A percentile compares a stretch with the other conserved stretches of the same genome.
Conservation (phyloP, 768 basidiomycete species). For the Lepiota brunneoincarnata region DNA sequence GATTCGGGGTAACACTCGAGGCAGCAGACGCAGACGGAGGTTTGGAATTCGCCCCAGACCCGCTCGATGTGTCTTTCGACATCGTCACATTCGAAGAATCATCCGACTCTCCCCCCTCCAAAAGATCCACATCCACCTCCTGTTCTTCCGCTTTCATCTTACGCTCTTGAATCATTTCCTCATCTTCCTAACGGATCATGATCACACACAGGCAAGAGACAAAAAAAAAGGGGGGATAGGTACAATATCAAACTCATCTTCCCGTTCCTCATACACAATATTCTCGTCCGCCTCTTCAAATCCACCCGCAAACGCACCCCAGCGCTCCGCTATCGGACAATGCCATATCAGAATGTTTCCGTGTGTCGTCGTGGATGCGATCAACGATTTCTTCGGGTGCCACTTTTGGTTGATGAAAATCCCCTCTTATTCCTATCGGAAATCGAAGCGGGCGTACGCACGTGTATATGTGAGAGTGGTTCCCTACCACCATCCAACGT, state of each 20-base stretch:
- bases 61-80: slow-evolving; percentile 76
- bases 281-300: slow-evolving; percentile 99
- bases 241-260: slow-evolving; percentile 97
- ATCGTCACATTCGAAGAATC: too few species aligned
- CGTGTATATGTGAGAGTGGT: slow-evolving; percentile 82
- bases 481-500: slow-evolving; percentile 94
- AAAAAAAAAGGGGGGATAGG: slow-evolving; percentile 23
- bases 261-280: slow-evolving; percentile 91
- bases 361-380: slow-evolving; percentile 78
- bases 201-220: slow-evolving; percentile 25
- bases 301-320: slow-evolving; percentile 97
- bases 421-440: too few species aligned
- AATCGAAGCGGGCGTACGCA: slow-evolving; percentile 36
- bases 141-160: slow-evolving; percentile 88
- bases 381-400: slow-evolving; percentile 79
- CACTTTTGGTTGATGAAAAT: too few species aligned
- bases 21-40: background rate
- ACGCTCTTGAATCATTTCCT: slow-evolving; percentile 67
- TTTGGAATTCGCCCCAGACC: background rate
- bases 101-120: slow-evolving; percentile 15
- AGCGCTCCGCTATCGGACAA: slow-evolving; percentile 76
- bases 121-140: slow-evolving; percentile 67
- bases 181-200: slow-evolving; percentile 67
- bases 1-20: background rate
- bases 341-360: slow-evolving; percentile 88